Percentiles rank a stretch among this genome's conserved stretches.
Conservation (phyloP, 2,329 filamentous ascomycete genomes). For the Didymella pomorum region DNA sequence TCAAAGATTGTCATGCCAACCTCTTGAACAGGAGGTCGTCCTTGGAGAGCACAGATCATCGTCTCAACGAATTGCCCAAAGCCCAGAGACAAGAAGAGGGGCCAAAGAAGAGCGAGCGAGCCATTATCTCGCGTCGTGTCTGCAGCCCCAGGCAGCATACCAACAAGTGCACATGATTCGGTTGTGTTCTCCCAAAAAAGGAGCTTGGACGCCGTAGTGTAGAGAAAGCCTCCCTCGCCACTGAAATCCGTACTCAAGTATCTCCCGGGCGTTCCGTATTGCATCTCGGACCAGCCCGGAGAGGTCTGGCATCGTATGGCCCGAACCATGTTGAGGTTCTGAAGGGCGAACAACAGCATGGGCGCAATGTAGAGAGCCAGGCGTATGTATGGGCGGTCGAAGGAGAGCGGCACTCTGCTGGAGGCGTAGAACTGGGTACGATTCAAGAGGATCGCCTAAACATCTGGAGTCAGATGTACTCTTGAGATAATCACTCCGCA, state of each 20-base stretch:
- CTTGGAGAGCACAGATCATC: constrained; percentile 85
- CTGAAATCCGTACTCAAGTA: constrained; percentile 57
- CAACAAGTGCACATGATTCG: constrained; percentile 75
- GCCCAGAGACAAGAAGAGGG: constrained; percentile 72
- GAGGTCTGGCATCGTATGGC: constrained; percentile 90
- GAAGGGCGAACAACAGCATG: constrained; percentile 54
- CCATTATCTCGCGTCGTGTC: constrained; percentile 68
- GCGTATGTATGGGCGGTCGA: constrained; percentile 69
- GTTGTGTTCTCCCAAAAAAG: constrained; percentile 78
- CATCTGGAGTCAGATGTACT: constrained; percentile 9
- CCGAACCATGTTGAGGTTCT: constrained; percentile 76
- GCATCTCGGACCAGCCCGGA: constrained; percentile 55
- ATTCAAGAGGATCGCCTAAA: constrained; percentile 81
- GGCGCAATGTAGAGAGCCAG: constrained; percentile 46
- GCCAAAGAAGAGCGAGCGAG: constrained; percentile 80
- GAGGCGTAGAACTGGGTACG: constrained; percentile 93
- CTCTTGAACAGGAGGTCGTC: constrained; percentile 79
- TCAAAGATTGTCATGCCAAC: constrained; percentile 97
- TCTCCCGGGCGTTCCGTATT: constrained; percentile 56
- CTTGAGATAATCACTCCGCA: neutral
- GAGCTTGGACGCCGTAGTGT: constrained; percentile 74
- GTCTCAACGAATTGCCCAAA: constrained; percentile 89
- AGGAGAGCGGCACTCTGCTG: constrained; percentile 77
- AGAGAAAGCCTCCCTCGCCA: constrained; percentile 72
- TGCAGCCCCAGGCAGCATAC: constrained; percentile 70